Percentiles rank a stretch among this genome's conserved stretches.
Conservation (phyloP, 2,329 filamentous ascomycete genomes). For the Colletotrichum eleusines region DNA sequence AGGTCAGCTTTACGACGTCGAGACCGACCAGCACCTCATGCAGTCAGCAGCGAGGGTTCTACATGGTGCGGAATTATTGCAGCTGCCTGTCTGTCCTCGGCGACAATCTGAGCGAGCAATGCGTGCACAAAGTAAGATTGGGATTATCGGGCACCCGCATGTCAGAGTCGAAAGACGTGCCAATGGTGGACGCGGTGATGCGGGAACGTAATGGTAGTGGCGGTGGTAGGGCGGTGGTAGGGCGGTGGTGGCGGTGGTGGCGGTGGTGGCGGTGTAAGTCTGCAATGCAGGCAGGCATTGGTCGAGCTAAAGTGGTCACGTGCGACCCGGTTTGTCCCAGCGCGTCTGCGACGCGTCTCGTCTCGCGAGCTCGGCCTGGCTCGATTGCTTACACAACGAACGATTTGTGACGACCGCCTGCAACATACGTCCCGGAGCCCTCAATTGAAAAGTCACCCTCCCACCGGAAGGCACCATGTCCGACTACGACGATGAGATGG, state of each 20-base stretch:
- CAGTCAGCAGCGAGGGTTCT: neutral
- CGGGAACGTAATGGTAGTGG: too few relatives aligned
- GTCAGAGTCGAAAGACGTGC: too few relatives aligned
- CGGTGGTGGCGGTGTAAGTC: too few relatives aligned
- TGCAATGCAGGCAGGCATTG: too few relatives aligned
- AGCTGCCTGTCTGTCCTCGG: neutral
- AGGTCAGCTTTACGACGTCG: neutral
- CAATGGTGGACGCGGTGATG: too few relatives aligned
- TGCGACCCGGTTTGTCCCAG: neutral
- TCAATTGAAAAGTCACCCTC: neutral
- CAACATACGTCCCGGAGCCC: neutral
- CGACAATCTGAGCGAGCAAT: neutral
- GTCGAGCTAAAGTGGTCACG: slow-evolving; percentile 29
- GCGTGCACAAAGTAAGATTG: neutral
- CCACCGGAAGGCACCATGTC: slow-evolving; percentile 58
- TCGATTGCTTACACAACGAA: slow-evolving; percentile 2
- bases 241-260: too few relatives aligned
- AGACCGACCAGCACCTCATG: neutral
- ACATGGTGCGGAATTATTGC: neutral
- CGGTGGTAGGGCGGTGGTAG: too few relatives aligned
- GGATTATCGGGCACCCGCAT: too few relatives aligned
- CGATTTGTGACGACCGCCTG: neutral
- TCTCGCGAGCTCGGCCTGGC: neutral
- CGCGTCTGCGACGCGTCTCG: slow-evolving; percentile 41
- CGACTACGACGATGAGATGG: slow-evolving; percentile 72